Base-by-base conservation (phyloP, 192 early-diverging fungal genomes). In the Coemansia sp. region DNA sequence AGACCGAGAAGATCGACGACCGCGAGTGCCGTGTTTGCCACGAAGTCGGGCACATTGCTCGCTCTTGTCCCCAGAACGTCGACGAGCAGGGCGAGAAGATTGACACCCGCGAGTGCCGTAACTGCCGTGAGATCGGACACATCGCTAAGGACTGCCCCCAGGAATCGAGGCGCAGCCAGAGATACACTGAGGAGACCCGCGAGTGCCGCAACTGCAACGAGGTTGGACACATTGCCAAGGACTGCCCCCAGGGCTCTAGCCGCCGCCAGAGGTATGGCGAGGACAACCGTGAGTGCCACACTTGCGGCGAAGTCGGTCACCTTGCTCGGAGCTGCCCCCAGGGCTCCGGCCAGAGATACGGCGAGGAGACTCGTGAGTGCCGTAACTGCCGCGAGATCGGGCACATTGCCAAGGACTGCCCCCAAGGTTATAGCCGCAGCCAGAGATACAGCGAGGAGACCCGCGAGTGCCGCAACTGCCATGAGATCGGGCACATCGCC, bases 91-190 rank as follows among this genome's bases (percentile, higher is more conserved):
- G n/a, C n/a, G n/a, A n/a, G n/a, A n/a, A n/a, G n/a, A n/a, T n/a
- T n/a, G 73, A 8, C 53, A 79, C 19, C 71, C 70, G n/a, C 49
- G 32, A 58, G 14, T 87, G 86, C 69, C 76, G 65, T 67, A 82
- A 82, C 73, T 85, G 86, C 66, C 62, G 66, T 25, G 41, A 80
- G 70, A 70, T 71, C 0, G 86, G 82, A n/a, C 86, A 87, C 45
- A 9, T 77, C 12, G 53, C 60, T 4, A 51, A 56, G 20, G 76
- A 76, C 14, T 88, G 87, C 58, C 53, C 79, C 14, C 39, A 60
- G 20, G 36, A 37, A 15, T 15, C 42, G 65, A 61, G 12, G 51
- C 12, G 4, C 22, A 51, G 47, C 24, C 24, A 51, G 47, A 51
- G 47, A 51, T 20, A 51, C 24, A 27, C 47, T n/a, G n/a, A n/a